A percentile compares a stretch with the other conserved stretches of the same genome.
Conservation (phyloP, 345 rosid species). For the Ricinus communis region DNA sequence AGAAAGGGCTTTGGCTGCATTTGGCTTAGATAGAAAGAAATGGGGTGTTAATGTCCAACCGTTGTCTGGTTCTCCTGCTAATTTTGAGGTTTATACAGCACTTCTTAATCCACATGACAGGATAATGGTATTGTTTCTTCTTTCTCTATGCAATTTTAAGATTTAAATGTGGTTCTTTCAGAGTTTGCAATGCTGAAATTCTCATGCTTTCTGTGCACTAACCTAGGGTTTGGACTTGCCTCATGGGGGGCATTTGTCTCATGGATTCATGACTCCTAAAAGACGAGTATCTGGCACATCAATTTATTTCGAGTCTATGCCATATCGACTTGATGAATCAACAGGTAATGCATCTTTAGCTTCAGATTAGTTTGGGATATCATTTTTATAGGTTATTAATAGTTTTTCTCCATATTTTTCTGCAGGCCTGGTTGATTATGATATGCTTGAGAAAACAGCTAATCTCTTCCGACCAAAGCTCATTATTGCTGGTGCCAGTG, state of each 20-base stretch:
- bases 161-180: constrained; percentile 4
- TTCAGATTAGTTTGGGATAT: neutral
- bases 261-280: constrained; percentile 95
- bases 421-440: constrained; percentile 81
- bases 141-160: neutral
- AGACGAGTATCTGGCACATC: constrained; percentile 93
- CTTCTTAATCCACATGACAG: constrained; percentile 52
- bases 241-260: constrained; percentile 93
- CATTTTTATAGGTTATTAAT: constrained; percentile 1
- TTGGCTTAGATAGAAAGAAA: constrained; percentile 62
- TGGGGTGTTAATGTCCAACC: constrained; percentile 99
- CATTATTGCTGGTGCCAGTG: constrained; percentile 96
- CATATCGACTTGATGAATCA: constrained; percentile 87
- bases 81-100: constrained; percentile 94
- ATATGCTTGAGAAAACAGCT: constrained; percentile 93
- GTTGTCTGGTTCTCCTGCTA: constrained; percentile 95
- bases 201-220: constrained; percentile 15
- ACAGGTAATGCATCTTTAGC: constrained; percentile 49
- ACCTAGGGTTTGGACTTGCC: constrained; percentile 83
- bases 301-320: constrained; percentile 92
- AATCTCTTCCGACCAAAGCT: constrained; percentile 84
- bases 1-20: constrained; percentile 75
- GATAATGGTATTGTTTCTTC: no score
- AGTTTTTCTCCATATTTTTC: constrained; percentile 15
- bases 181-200: constrained; percentile 10